Evolutionary conservation across 352 stramenopile species (phyloP).

Genomic region (Elongisporangium senticosum): DNA sequence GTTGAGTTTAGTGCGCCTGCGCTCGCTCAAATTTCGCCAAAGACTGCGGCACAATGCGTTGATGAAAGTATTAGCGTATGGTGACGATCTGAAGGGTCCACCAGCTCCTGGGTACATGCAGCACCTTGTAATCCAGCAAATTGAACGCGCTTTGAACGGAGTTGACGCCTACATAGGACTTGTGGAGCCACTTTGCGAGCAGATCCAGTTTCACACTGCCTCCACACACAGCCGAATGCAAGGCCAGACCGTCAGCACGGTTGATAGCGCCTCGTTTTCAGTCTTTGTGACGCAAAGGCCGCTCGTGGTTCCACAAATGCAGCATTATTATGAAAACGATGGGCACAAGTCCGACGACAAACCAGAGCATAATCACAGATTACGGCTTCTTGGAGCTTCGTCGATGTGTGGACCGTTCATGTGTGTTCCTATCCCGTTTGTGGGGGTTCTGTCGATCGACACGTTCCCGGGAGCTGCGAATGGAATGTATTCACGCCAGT

Average conservation of each 20-base stretch:
- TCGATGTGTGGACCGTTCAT: conserved; percentile 35
- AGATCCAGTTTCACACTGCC: conserved; percentile 43
- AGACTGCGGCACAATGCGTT: conserved; percentile 31
- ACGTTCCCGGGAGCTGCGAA: conserved; percentile 53
- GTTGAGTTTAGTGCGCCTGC: conserved; percentile 8
- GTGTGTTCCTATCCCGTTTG: conserved; percentile 64
- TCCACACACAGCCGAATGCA: conserved; percentile 50
- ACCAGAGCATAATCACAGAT: conserved; percentile 7
- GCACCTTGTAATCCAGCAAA: conserved; percentile 37
- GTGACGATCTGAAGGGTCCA: conserved; percentile 26
- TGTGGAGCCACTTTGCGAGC: conserved; percentile 40
- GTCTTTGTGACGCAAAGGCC: conserved; percentile 42
- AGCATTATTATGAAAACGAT: conserved; percentile 6
- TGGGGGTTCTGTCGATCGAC: conserved; percentile 60
- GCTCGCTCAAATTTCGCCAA: conserved; percentile 2
- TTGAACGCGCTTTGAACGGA: conserved; percentile 51
- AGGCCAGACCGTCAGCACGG: conserved; percentile 25
- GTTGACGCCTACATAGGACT: conserved; percentile 65
- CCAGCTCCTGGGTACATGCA: conserved; percentile 22
- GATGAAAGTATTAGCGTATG: conserved; percentile 39
- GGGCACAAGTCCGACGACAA: background rate
- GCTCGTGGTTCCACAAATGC: conserved; percentile 41
- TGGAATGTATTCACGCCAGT: conserved; percentile 31
- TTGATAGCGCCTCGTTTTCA: conserved; percentile 39
- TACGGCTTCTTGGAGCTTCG: conserved; percentile 16